Percentiles rank a stretch among this genome's conserved stretches.
These are phyloP conservation scores for Calonectria multiphialidica DNA, from an alignment of 2,329 filamentous ascomycete species.

Conservation along the genomic window DNA sequence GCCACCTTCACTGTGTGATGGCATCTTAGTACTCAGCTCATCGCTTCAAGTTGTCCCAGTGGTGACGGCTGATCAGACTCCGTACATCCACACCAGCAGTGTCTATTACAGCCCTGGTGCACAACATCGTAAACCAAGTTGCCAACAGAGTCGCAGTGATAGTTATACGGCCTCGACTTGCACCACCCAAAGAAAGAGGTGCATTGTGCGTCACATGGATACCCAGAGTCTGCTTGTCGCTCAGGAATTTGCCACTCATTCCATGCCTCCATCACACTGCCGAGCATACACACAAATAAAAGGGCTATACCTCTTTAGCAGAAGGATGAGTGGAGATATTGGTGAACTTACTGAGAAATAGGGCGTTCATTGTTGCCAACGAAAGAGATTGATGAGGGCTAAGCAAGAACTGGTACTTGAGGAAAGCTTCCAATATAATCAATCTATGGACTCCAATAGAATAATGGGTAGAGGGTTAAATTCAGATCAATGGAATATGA, in stretches of 20 bases:
- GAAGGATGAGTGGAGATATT: neutral
- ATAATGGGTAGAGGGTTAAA: neutral
- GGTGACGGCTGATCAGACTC: neutral
- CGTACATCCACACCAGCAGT: conserved; percentile 17
- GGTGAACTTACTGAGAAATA: neutral
- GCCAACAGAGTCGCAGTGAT: neutral
- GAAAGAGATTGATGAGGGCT: too few relatives aligned
- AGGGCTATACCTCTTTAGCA: neutral
- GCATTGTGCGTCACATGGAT: neutral
- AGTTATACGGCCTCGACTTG: neutral
- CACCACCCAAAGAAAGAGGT: conserved; percentile 9
- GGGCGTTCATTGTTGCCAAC: neutral
- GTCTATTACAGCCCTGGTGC: neutral
- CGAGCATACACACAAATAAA: neutral
- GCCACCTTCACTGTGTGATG: too few relatives aligned
- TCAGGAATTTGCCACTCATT: neutral
- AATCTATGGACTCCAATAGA: too few relatives aligned
- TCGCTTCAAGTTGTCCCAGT: neutral
- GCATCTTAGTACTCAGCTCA: neutral
- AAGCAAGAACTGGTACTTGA: neutral
- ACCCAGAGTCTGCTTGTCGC: neutral
- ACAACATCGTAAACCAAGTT: neutral
- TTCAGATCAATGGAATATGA: neutral
- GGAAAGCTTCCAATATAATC: neutral
- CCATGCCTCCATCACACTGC: neutral